Evolutionary conservation across 2,329 filamentous ascomycete species (phyloP), one percentile per base, ranked within the genome.

Genomic region (Leptographium lundbergii): DNA sequence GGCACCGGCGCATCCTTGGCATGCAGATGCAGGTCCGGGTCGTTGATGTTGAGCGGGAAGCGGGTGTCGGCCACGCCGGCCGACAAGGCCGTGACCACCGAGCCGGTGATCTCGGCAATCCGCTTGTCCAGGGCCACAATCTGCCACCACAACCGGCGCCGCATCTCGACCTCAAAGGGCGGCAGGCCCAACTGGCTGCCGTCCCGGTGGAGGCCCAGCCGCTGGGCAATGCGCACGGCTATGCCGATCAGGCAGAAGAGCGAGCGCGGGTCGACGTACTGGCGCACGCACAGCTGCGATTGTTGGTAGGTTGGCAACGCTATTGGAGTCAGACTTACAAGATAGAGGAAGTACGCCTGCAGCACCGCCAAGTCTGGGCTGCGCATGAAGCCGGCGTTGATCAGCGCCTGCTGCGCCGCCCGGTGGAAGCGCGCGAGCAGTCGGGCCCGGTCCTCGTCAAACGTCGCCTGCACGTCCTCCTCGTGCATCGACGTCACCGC

Each of bases 131-230:
- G 86, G 29, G 82, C 75, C 17, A 86, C 77, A 19, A 91, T 74
- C 36, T 83, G 81, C 86, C 86, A 90, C 86, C 86, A 89, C 1
- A 90, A 72, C 45, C 87, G 77, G 56, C 86, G 80, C n/a, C 86
- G 79, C 70, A 87, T 79, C 70, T 89, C 86, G 4, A 81, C 78
- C 65, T 89, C 85, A 58, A 84, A 87, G 36, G 74, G 78, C 4
- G 70, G 73, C 3, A 82, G 65, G 62, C 68, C 65, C 57, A 78
- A 79, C 59, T 80, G 75, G 1, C 72, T 73, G 1, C 80, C 76
- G 66, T 89, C 86, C 47, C 76, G 78, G 63, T 89, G 82, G n/a
- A 89, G 74, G 4, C 85, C 85, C 71, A 89, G 80, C 4, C 84
- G 78, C 65, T 86, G 82, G 13, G 82, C 86, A 56, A 87, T 81